These are phyloP conservation scores for Diaporthe vaccinii DNA, from an alignment of 2,329 filamentous ascomycete genomes.

Conservation along the genomic window DNA sequence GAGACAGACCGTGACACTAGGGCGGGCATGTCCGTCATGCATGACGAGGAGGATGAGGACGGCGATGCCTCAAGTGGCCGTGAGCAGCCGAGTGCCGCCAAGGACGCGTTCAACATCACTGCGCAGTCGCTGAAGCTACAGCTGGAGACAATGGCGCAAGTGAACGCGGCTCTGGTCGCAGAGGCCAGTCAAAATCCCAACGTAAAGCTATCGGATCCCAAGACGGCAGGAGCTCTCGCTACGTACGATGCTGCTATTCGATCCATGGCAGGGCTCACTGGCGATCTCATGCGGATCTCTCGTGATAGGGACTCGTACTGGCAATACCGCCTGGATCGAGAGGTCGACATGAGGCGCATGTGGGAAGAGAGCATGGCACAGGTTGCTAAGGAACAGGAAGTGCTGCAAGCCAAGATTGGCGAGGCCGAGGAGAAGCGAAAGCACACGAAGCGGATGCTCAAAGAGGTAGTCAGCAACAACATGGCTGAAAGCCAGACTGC, in stretches of 20 bases:
- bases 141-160: constrained; percentile 88
- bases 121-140: constrained; percentile 95
- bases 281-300: constrained; percentile 91
- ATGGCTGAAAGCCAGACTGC: constrained; percentile 53
- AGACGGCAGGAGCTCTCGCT: constrained; percentile 80
- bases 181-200: constrained; percentile 79
- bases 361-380: constrained; percentile 99
- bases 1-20: constrained; percentile 41
- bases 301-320: constrained; percentile 95
- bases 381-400: constrained; percentile 94
- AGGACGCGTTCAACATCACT: constrained; percentile 97
- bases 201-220: constrained; percentile 80
- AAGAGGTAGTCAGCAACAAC: constrained; percentile 80
- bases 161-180: constrained; percentile 83
- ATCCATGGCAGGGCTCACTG: constrained; percentile 86
- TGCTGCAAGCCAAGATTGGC: constrained; percentile 87
- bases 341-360: constrained; percentile 91
- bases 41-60: constrained; percentile 79
- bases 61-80: constrained; percentile 84
- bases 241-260: constrained; percentile 93
- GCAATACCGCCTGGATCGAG: constrained; percentile 94
- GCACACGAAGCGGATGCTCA: constrained; percentile 88
- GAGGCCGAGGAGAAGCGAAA: constrained; percentile 92
- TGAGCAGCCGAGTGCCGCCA: constrained; percentile 80
- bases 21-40: constrained; percentile 50